Base-by-base conservation (phyloP, 2,329 filamentous ascomycete species). In the Escovopsis weberi region DNA sequence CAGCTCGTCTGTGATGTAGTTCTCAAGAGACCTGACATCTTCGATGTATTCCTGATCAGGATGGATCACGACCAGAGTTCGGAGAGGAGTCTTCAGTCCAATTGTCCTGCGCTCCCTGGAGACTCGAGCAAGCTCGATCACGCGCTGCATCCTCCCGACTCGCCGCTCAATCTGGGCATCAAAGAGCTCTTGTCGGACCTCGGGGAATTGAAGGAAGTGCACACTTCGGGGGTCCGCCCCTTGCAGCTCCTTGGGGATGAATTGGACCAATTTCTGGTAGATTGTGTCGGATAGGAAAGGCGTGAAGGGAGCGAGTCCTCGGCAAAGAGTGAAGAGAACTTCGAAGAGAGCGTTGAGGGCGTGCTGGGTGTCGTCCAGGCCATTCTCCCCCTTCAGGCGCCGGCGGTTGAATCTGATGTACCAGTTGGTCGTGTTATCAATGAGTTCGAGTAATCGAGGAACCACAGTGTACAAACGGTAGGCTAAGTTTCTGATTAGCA, bases 341-440 rank as follows among this genome's bases (percentile, higher is more conserved):
- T 95, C 87, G 54, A 94, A 95, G 7, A 96, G 75, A 2, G 91
- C 89, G 64, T 96, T 94, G 43, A 98, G 70, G 1, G 89, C 91
- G 55, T 94, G 85, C 40, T 82, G 69, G 10, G 91, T 95, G 58
- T 96, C 91, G 12, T 88, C 75, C 23, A 85, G 63, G 15, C 87
- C 86, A 50, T 85, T 79, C 58, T 93, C 87, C 37, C 88, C 88
- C 76, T 94, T 95, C 51, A 94, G 70, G 43, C 88, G 78, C 61
- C 84, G 84, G 43, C 88, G 76, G 68, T 95, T 95, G 69, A 94
- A 93, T 47, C 87, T 77, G 59, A 95, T 95, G 64, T 95, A 95
- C 88, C 88, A 95, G 64, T 96, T 96, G n/a, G 88, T 95, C 4
- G 85, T 87, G 63, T 93, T 87, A 55, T 95, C 89, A 50, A 95